Evolutionary conservation across 345 rosid species (phyloP), one percentile per base, ranked within the genome.

Genomic region (Ceriops tagal): DNA sequence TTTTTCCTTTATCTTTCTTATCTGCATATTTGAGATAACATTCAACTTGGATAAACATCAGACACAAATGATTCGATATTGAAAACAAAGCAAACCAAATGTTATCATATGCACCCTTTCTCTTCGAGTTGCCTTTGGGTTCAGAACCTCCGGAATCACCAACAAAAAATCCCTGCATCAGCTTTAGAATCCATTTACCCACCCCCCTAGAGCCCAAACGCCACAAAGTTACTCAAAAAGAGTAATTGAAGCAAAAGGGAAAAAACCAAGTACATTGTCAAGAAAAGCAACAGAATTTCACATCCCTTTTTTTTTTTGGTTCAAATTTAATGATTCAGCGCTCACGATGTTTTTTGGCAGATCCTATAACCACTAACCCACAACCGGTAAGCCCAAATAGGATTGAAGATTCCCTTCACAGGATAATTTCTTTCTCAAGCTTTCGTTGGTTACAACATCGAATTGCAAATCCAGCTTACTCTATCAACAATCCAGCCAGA

Each of bases 121-220:
- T 65, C 28, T 66, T 72, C 71, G 74, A 49, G 65, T 34, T 34
- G 37, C 78, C 83, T 77, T 91, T 92, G 60, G 83, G 82, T 64
- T 84, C 87, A 66, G 95, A 86, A 84, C 60, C 47, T 61, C 59
- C 80, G 49, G 78, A 71, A 61, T 67, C 84, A 68, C 31, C 64
- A 27, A 77, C 82, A 72, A 89, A 93, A 78, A 82, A 85, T 59
- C 87, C 90, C 77, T 85, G 78, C 87, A 86, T 72, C 57, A 82
- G 83, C 82, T 65, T 88, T 66, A 93, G 46, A 75, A 89, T 84
- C 98, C 92, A 93, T 71, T 91, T 89, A 22, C 98, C 98, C 19
- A 91, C 84, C 31, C 98, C 98, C 91, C 97, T 91, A 37, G n/a
- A 69, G 70, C 73, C 73, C 56, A 73, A 76, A 28, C 15, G 49